These are phyloP conservation scores for Trichoderma koningii DNA, from an alignment of 2,329 filamentous ascomycete species.

Conservation along the genomic window DNA sequence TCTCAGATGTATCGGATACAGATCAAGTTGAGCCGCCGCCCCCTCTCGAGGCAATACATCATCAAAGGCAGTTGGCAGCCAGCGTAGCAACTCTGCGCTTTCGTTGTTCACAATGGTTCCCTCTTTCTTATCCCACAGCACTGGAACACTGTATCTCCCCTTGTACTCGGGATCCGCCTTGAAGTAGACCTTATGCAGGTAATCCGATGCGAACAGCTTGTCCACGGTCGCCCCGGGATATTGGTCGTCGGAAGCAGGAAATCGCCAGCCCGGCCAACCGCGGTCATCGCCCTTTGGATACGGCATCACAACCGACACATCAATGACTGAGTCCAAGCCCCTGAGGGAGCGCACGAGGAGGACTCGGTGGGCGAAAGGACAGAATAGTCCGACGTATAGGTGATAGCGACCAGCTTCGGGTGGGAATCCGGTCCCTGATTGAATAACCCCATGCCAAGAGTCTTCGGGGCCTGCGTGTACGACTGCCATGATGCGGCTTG, in stretches of 20 bases:
- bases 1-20: conserved; percentile 56
- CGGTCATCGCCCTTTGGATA: conserved; percentile 67
- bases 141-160: conserved; percentile 73
- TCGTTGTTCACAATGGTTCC: conserved; percentile 79
- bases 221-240: conserved; percentile 64
- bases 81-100: conserved; percentile 78
- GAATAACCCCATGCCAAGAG: conserved; percentile 34
- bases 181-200: conserved; percentile 71
- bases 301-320: conserved; percentile 62
- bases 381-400: conserved; percentile 61
- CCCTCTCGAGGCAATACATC: conserved; percentile 48
- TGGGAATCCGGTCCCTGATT: conserved; percentile 47
- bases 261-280: conserved; percentile 65
- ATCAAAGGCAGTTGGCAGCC: conserved; percentile 78
- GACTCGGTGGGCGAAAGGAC: conserved; percentile 70
- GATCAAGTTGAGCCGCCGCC: conserved; percentile 50
- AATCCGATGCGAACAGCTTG: conserved; percentile 64
- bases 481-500: conserved; percentile 1
- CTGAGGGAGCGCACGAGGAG: conserved; percentile 72
- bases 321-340: conserved; percentile 69
- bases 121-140: conserved; percentile 68
- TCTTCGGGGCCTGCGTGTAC: conserved; percentile 32
- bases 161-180: conserved; percentile 65
- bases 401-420: conserved; percentile 62
- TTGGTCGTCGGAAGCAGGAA: conserved; percentile 52